Percentiles rank a stretch among this genome's conserved stretches.
These are phyloP conservation scores for Powellomyces hirtus DNA, from an alignment of 192 early-diverging fungal genomes.

Conservation along the genomic window DNA sequence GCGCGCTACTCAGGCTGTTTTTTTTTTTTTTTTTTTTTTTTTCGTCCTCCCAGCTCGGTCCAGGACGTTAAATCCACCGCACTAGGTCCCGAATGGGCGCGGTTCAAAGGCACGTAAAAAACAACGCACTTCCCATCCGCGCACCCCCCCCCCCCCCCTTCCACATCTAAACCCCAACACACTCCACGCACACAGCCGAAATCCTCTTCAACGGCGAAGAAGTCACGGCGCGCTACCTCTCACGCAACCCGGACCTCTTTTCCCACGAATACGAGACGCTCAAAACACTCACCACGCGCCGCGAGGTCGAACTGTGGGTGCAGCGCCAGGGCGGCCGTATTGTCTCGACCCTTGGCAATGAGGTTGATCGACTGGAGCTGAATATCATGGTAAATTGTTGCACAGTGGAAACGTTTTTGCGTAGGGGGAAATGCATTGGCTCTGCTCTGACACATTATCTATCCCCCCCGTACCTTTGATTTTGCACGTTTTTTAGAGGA, in stretches of 20 bases:
- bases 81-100: slow-evolving; percentile 49
- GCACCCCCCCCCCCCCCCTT: not conserved
- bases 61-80: slow-evolving; percentile 58
- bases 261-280: slow-evolving; percentile 28
- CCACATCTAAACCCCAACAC: too few relatives aligned
- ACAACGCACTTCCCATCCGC: not conserved
- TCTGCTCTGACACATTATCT: too few relatives aligned
- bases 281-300: slow-evolving; percentile 31
- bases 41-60: slow-evolving; percentile 35
- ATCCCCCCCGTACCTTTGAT: too few relatives aligned
- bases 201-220: slow-evolving; percentile 57
- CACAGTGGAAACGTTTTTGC: too few relatives aligned
- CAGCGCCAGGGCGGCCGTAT: slow-evolving; percentile 40
- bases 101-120: slow-evolving; percentile 45
- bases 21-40: not conserved
- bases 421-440: too few relatives aligned
- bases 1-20: not conserved
- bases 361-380: slow-evolving; percentile 54
- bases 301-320: slow-evolving; percentile 47
- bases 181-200: slow-evolving; percentile 50
- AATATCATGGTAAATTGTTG: slow-evolving; percentile 37
- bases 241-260: slow-evolving; percentile 12
- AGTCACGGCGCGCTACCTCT: slow-evolving; percentile 45
- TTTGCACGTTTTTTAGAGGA: too few relatives aligned
- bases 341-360: slow-evolving; percentile 40